Conservation (phyloP, 306 rosid genomes). For the Elaeagnus macrophylla region DNA sequence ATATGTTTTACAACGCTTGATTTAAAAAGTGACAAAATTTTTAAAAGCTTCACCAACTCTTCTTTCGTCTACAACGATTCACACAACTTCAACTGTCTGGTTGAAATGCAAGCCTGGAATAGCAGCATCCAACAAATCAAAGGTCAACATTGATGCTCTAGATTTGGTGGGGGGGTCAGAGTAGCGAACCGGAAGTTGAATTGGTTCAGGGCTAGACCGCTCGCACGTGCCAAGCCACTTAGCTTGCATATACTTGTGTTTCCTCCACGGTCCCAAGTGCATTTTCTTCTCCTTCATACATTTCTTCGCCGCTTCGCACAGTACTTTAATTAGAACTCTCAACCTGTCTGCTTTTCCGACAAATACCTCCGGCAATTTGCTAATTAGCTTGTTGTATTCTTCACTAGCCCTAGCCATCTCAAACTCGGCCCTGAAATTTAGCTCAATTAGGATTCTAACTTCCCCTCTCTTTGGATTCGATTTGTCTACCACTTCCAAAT, state of each 20-base stretch:
- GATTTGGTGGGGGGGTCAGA: too few species aligned
- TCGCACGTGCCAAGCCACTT: slow-evolving; percentile 30
- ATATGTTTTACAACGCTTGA: too few species aligned
- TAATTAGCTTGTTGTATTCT: slow-evolving; percentile 13
- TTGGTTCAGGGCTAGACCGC: too few species aligned
- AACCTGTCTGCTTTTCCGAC: slow-evolving; percentile 36
- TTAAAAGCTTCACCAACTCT: too few species aligned
- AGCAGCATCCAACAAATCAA: too few species aligned
- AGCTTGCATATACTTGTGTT: slow-evolving; percentile 48
- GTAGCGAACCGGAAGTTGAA: too few species aligned
- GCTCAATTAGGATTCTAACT: slow-evolving; percentile 14
- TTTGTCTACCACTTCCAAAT: slow-evolving; percentile 18
- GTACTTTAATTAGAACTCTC: slow-evolving; percentile 27
- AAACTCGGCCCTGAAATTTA: slow-evolving; percentile 27
- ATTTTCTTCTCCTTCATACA: slow-evolving; percentile 62
- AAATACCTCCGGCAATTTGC: slow-evolving; percentile 14
- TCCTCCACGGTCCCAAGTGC: slow-evolving; percentile 54
- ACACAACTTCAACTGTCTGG: too few species aligned
- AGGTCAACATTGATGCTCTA: too few species aligned
- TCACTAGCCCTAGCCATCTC: slow-evolving; percentile 26
- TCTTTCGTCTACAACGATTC: too few species aligned
- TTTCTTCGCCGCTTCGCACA: slow-evolving; percentile 53
- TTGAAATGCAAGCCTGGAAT: too few species aligned
- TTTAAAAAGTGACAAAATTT: too few species aligned
- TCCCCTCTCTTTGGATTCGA: slow-evolving; percentile 6